Evolutionary conservation across 2,329 filamentous ascomycete species (phyloP).

Genomic region (Annulohypoxylon truncatum): DNA sequence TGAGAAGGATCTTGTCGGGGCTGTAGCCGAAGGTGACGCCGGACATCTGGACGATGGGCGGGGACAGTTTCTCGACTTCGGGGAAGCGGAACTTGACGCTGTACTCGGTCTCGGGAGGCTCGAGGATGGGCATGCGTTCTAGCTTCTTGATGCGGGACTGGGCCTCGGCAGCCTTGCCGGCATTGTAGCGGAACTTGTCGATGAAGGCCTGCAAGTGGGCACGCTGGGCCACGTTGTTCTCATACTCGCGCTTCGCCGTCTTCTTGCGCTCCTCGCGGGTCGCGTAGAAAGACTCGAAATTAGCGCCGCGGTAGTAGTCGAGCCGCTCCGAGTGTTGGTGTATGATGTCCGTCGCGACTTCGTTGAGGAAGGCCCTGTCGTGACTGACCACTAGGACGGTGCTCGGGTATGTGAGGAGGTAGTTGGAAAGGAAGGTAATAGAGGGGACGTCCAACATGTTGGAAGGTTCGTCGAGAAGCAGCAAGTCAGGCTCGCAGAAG

Average conservation of each 20-base stretch:
- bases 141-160: conserved; percentile 99
- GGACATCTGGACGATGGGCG: conserved; percentile 97
- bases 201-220: conserved; percentile 98
- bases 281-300: conserved; percentile 97
- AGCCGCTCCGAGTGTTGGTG: conserved; percentile 97
- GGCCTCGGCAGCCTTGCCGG: conserved; percentile 97
- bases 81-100: conserved; percentile 97
- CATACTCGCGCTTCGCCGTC: conserved; percentile 95
- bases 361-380: conserved; percentile 98
- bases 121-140: conserved; percentile 93
- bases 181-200: conserved; percentile 99
- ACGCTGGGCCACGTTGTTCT: conserved; percentile 95
- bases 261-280: conserved; percentile 98
- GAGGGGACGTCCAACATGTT: conserved; percentile 99
- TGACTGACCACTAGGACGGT: conserved; percentile 97
- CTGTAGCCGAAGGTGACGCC: conserved; percentile 91
- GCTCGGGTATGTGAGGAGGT: conserved; percentile 92
- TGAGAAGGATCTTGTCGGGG: conserved; percentile 81
- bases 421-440: conserved; percentile 96
- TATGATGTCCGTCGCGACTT: conserved; percentile 98
- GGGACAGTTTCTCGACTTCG: conserved; percentile 96
- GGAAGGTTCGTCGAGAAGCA: conserved; percentile 97
- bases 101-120: conserved; percentile 92
- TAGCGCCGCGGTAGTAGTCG: conserved; percentile 98
- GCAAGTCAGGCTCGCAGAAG: conserved; percentile 96